These are phyloP conservation scores for Acer saccharum DNA, from an alignment of 345 rosid species.

Conservation along the genomic window DNA sequence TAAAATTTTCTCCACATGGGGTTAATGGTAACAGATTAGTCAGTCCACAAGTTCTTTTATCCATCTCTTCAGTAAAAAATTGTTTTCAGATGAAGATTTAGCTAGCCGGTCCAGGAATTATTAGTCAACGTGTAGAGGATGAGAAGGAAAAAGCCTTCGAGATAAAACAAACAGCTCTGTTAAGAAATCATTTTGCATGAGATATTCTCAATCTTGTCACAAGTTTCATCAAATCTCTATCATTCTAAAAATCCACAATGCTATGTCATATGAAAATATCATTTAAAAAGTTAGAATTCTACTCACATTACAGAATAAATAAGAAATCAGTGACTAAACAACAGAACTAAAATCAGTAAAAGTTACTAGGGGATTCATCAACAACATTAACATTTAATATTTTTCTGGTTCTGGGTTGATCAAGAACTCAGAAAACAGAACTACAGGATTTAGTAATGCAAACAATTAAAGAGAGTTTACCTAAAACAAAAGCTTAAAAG, in stretches of 20 bases:
- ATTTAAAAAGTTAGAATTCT: neutral
- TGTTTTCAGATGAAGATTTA: too few relatives aligned
- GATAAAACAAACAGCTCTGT: neutral
- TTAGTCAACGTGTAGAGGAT: too few relatives aligned
- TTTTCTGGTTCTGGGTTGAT: neutral
- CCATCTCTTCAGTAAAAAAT: too few relatives aligned
- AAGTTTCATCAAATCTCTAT: neutral
- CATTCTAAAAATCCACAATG: neutral
- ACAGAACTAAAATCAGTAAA: neutral
- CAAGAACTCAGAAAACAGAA: neutral
- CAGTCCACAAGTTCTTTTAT: too few relatives aligned
- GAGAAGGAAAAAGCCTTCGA: neutral
- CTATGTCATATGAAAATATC: neutral
- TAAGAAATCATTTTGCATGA: neutral
- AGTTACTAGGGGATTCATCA: neutral
- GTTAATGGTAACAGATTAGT: too few relatives aligned
- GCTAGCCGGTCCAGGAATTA: too few relatives aligned
- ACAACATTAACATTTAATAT: neutral
- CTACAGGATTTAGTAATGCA: neutral
- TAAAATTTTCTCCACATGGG: too few relatives aligned
- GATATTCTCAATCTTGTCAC: neutral
- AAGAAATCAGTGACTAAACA: neutral
- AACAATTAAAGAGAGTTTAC: neutral
- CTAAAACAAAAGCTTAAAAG: neutral
- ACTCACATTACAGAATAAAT: neutral